A percentile compares a stretch with the other conserved stretches of the same genome.
Evolutionary conservation across 2,329 filamentous ascomycete species (phyloP).

Genomic region (Colletotrichum sp.): DNA sequence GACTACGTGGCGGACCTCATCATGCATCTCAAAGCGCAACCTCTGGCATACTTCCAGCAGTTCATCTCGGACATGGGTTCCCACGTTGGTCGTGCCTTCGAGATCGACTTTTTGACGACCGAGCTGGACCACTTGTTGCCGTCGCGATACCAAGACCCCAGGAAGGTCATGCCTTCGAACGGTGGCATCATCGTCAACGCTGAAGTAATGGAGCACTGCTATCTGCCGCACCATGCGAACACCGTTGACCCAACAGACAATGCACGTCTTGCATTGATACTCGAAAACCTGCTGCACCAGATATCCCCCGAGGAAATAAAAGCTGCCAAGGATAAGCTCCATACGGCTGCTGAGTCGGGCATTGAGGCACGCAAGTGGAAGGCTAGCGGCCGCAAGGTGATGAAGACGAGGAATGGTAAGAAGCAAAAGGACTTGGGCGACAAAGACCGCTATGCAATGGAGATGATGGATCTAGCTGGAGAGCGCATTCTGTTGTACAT

Average conservation of each 20-base stretch:
- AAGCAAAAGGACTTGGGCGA: constrained; percentile 30
- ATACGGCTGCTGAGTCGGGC: constrained; percentile 47
- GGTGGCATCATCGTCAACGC: constrained; percentile 46
- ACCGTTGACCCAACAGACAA: constrained; percentile 69
- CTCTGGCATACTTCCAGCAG: constrained; percentile 61
- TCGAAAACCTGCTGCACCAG: constrained; percentile 69
- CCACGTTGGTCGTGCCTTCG: background rate
- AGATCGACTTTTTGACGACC: constrained; percentile 25
- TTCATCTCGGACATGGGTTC: constrained; percentile 44
- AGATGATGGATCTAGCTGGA: constrained; percentile 49
- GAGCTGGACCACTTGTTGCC: constrained; percentile 52
- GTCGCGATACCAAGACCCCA: constrained; percentile 44
- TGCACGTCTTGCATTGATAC: constrained; percentile 71
- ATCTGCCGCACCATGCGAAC: constrained; percentile 69
- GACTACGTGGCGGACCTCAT: constrained; percentile 66
- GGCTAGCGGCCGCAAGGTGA: constrained; percentile 40
- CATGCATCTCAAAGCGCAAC: constrained; percentile 61
- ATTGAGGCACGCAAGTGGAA: constrained; percentile 55
- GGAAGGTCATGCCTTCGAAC: constrained; percentile 39
- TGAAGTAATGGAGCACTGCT: constrained; percentile 60
- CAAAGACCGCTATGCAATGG: constrained; percentile 46
- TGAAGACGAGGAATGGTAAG: background rate
- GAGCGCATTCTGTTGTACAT: constrained; percentile 39
- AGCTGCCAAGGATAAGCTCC: constrained; percentile 40
- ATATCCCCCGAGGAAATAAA: constrained; percentile 43